Percentiles rank a stretch among this genome's conserved stretches.
phyloP scores from a whole-genome alignment of 2,329 filamentous ascomycete genomes.

The Massarina eburnea region DNA sequence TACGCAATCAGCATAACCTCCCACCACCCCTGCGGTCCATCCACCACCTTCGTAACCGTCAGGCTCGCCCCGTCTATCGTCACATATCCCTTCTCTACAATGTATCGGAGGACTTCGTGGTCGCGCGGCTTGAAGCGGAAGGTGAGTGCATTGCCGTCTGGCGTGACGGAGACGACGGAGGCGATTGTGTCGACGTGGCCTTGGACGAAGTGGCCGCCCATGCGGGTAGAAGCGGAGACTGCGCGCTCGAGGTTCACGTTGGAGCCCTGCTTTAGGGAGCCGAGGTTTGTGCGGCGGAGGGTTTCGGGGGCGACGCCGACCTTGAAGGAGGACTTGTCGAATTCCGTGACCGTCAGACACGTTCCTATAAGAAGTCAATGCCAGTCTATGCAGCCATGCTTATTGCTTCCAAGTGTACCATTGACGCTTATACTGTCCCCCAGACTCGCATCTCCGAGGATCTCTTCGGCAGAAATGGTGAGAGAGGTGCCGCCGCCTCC shows the following conservation, averaged over 20 bases:
- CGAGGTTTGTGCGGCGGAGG: slow-evolving; percentile 93
- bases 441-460: slow-evolving; percentile 79
- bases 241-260: slow-evolving; percentile 92
- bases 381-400: background rate
- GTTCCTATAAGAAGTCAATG: slow-evolving; percentile 54
- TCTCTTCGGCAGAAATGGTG: slow-evolving; percentile 74
- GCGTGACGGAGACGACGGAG: slow-evolving; percentile 68
- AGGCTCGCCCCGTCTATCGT: slow-evolving; percentile 92
- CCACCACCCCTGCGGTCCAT: slow-evolving; percentile 76
- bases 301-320: slow-evolving; percentile 96
- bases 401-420: slow-evolving; percentile 51
- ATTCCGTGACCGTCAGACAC: slow-evolving; percentile 87
- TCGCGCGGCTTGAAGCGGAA: slow-evolving; percentile 78
- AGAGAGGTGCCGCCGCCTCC: slow-evolving; percentile 83
- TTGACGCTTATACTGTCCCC: slow-evolving; percentile 96
- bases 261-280: slow-evolving; percentile 64
- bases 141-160: slow-evolving; percentile 88
- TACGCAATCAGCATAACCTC: slow-evolving; percentile 98
- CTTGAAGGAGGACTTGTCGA: slow-evolving; percentile 69
- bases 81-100: slow-evolving; percentile 96
- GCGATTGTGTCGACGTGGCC: slow-evolving; percentile 94
- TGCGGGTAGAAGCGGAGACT: slow-evolving; percentile 85
- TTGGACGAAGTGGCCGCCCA: slow-evolving; percentile 98
- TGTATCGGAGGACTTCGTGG: slow-evolving; percentile 72
- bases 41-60: slow-evolving; percentile 85